Evolutionary conservation across 768 basidiomycete species (phyloP), one percentile per base, ranked within the genome.

Genomic region (Coprinellus aureogranulatus): DNA sequence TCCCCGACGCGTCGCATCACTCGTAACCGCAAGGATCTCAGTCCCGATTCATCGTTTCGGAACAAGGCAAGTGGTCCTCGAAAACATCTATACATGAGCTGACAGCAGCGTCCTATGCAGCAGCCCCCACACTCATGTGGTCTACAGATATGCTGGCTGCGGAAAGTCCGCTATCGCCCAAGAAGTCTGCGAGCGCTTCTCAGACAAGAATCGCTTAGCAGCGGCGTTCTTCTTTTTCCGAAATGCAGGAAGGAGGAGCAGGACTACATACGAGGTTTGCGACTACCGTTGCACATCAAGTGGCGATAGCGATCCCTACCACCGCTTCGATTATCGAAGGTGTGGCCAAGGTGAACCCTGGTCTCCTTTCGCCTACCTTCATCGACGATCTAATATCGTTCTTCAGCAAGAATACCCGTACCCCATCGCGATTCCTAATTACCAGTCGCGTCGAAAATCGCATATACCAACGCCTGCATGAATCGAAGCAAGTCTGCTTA

Each of bases 141-240:
- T 66, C 1, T 40, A 59, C 28, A 62, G 65, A 3, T 57, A 62
- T 1, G 64, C 58, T 9, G 64, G 64, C 20, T 57, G 57, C 14
- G 64, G 64, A 8, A 65, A 65, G 51, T 62, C 62, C 1, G 61
- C 61, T 6, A 59, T 64, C 18, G 57, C 59, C 4, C 61, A 62
- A 37, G 52, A 51, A 5, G 53, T 65, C 10, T 60, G 60, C 10
- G 60, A 60, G 12, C 18, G 34, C 16, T 59, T 42, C 26, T 6
- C 44, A 1, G 41, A 48, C 18, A 18, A 3, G 8, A 51, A 46
- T 4, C 23, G 18, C 10, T 37, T 63, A 12, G 58, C 45, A 0
- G 62, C 55, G 22, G 52, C 48, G 18, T 63, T 65, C 52, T 65
- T 62, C 46, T 65, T 61, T 31, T 60, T 47, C 20, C 20, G 58